Evolutionary conservation across 148 eudicot species (phyloP).

Genomic region (Talinum fruticosum): DNA sequence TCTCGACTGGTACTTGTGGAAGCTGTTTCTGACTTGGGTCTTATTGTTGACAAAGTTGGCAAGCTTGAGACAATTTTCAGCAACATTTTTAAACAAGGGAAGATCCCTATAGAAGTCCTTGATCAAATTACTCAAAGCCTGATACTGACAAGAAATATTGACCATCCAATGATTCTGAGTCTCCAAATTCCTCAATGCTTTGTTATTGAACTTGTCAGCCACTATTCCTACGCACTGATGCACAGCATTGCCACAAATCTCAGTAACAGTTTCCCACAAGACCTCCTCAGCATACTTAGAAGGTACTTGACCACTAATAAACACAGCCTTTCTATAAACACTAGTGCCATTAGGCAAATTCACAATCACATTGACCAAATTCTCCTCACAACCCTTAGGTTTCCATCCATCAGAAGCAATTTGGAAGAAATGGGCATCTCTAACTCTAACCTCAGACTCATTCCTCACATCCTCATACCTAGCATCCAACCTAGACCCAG

Average conservation of each 20-base stretch:
- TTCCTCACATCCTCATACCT: slow-evolving; percentile 59
- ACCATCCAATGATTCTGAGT: slow-evolving; percentile 86
- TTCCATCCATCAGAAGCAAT: slow-evolving; percentile 83
- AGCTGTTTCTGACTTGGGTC: slow-evolving; percentile 54
- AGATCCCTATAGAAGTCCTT: slow-evolving; percentile 79
- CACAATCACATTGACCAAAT: slow-evolving; percentile 63
- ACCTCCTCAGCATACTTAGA: slow-evolving; percentile 81
- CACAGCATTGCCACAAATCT: slow-evolving; percentile 59
- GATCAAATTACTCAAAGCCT: slow-evolving; percentile 65
- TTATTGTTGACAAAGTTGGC: slow-evolving; percentile 64
- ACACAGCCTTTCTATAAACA: slow-evolving; percentile 71
- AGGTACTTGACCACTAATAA: slow-evolving; percentile 52
- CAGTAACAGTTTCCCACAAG: slow-evolving; percentile 62
- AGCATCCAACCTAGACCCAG: slow-evolving; percentile 66
- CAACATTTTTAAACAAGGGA: slow-evolving; percentile 68
- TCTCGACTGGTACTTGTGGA: slow-evolving; percentile 65
- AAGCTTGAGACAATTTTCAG: slow-evolving; percentile 62
- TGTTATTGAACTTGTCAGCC: slow-evolving; percentile 73
- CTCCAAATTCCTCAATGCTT: slow-evolving; percentile 75
- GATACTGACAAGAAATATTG: slow-evolving; percentile 78
- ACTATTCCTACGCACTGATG: slow-evolving; percentile 85
- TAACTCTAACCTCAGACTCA: slow-evolving; percentile 58
- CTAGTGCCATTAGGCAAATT: slow-evolving; percentile 87
- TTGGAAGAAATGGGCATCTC: slow-evolving; percentile 86
- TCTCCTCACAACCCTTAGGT: slow-evolving; percentile 46